Conservation (phyloP, 371 early-diverging fungal genomes). For the Actinomortierella ambigua region DNA sequence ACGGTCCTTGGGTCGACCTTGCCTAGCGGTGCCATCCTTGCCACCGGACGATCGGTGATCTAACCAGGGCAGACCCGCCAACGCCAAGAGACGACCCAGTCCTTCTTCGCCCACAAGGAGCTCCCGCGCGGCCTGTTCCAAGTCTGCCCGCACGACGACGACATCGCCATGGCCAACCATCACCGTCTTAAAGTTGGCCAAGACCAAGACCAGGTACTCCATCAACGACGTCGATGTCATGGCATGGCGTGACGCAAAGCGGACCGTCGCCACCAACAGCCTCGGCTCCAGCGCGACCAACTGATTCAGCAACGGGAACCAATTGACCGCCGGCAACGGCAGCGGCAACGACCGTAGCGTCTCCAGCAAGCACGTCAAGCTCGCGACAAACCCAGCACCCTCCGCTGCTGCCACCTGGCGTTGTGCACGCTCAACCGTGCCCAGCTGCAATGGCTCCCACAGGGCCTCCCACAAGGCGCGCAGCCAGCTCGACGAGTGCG, state of each 20-base stretch:
- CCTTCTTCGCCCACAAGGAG: constrained; percentile 50
- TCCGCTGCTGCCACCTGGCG: too few relatives aligned
- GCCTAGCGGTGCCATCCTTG: constrained; percentile 4
- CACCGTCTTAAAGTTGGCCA: constrained; percentile 22
- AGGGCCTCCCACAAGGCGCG: constrained; percentile 51
- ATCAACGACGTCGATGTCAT: constrained; percentile 57
- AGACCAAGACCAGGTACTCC: constrained; percentile 53
- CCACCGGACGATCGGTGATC: background rate
- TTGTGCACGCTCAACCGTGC: constrained; percentile 27
- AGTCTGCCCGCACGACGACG: background rate
- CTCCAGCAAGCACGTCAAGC: constrained; percentile 14
- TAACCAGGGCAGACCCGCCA: constrained; percentile 50
- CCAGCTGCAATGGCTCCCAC: constrained; percentile 45
- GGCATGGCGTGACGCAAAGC: constrained; percentile 58
- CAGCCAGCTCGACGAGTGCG: constrained; percentile 56
- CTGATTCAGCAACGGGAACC: constrained; percentile 53
- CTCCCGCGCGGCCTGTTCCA: constrained; percentile 12
- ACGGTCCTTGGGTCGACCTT: constrained; percentile 11
- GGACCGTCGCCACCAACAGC: constrained; percentile 37
- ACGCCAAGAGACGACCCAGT: constrained; percentile 52
- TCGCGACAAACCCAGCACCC: constrained; percentile 14
- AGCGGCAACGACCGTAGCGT: constrained; percentile 45
- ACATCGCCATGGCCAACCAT: background rate
- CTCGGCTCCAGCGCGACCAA: constrained; percentile 37
- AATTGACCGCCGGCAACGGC: constrained; percentile 64